phyloP scores from a whole-genome alignment of 352 stramenopile genomes.

The Phytophthora idaei region DNA sequence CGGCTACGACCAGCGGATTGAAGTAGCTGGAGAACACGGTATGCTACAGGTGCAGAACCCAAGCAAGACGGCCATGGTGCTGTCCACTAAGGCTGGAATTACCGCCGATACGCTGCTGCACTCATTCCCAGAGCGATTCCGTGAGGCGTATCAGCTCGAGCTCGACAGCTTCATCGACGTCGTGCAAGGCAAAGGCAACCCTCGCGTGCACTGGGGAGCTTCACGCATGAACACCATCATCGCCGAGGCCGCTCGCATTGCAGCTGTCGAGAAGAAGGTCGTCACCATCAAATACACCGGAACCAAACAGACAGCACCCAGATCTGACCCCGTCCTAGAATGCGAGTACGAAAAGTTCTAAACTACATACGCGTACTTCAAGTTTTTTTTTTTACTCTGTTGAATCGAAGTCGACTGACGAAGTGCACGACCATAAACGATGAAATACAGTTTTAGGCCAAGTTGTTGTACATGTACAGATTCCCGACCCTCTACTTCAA shows the following conservation, averaged over 20 bases:
- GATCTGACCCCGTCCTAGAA: constrained; percentile 57
- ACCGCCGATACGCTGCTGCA: constrained; percentile 63
- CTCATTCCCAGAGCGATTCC: constrained; percentile 92
- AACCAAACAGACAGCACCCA: constrained; percentile 49
- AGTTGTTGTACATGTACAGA: constrained; percentile 5
- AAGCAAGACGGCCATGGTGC: constrained; percentile 61
- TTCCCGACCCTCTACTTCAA: not conserved
- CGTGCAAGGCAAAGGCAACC: constrained; percentile 42
- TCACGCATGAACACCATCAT: constrained; percentile 82
- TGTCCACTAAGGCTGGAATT: constrained; percentile 58
- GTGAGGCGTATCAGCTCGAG: constrained; percentile 84
- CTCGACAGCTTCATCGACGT: constrained; percentile 84
- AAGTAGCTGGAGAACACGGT: constrained; percentile 81
- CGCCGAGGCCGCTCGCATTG: constrained; percentile 71
- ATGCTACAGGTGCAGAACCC: constrained; percentile 83
- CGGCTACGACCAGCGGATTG: constrained; percentile 93
- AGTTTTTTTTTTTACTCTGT: constrained; percentile 3
- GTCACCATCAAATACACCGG: constrained; percentile 66
- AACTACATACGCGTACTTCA: not conserved
- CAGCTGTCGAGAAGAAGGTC: constrained; percentile 67
- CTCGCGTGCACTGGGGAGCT: constrained; percentile 69
- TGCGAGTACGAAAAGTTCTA: constrained; percentile 64
- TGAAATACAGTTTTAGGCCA: not conserved
- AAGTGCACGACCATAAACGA: constrained; percentile 17
- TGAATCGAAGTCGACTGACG: not conserved